These are phyloP conservation scores for Xerocomellus chrysenteron DNA, from an alignment of 768 basidiomycete genomes.

Conservation along the genomic window DNA sequence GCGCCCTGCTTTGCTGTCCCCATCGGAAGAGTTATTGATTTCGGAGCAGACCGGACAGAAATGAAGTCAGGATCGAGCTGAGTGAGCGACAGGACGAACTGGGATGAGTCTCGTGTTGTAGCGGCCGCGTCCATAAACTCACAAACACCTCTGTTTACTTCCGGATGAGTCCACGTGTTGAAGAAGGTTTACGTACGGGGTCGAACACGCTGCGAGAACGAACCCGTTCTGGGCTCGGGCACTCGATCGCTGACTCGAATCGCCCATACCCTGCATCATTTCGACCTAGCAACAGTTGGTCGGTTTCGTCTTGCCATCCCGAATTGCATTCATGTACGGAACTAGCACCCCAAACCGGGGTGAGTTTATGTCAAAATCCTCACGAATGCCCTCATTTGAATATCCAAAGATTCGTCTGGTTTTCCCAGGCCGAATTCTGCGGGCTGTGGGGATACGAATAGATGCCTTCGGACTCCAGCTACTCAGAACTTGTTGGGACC, in stretches of 20 bases:
- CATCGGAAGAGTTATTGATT: background rate
- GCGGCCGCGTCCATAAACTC: constrained; percentile 10
- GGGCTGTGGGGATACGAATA: constrained; percentile 29
- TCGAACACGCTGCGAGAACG: constrained; percentile 23
- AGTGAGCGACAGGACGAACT: constrained; percentile 10
- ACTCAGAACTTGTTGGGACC: constrained; percentile 9
- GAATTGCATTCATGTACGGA: constrained; percentile 11
- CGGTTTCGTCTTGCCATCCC: constrained; percentile 6
- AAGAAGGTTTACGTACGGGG: constrained; percentile 24
- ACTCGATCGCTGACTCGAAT: constrained; percentile 30
- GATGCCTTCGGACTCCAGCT: constrained; percentile 20
- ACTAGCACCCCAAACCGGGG: constrained; percentile 11
- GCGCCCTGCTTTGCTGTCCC: constrained; percentile 2
- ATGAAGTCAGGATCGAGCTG: constrained; percentile 5
- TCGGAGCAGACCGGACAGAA: constrained; percentile 14
- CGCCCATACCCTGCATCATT: constrained; percentile 15
- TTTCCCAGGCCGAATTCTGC: constrained; percentile 23
- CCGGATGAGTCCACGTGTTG: constrained; percentile 27
- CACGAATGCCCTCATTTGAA: constrained; percentile 11
- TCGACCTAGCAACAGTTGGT: constrained; percentile 26
- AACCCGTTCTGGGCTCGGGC: constrained; percentile 25
- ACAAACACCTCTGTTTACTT: constrained; percentile 20
- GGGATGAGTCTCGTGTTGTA: constrained; percentile 19
- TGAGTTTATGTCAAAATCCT: constrained; percentile 24
- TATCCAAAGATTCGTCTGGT: constrained; percentile 17